A percentile compares a stretch with the other conserved stretches of the same genome.
Conservation (phyloP, 495 filamentous ascomycete genomes). For the Hypoxylon lienhwacheense region DNA sequence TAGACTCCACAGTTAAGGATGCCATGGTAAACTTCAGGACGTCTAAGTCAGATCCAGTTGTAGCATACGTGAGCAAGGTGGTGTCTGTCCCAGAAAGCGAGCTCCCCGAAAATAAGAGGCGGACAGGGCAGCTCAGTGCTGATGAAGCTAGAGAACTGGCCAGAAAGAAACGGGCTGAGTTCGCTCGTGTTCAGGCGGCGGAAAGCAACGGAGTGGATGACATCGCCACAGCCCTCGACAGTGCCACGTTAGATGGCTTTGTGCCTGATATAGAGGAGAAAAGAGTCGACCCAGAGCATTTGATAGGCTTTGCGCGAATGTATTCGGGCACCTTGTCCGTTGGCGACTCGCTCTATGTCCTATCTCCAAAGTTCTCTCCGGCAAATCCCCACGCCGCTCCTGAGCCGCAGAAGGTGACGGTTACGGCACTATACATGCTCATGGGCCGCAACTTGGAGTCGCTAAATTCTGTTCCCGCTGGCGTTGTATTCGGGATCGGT, state of each 20-base stretch:
- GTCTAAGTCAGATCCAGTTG: slow-evolving; percentile 68
- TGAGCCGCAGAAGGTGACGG: slow-evolving; percentile 77
- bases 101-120: slow-evolving; percentile 75
- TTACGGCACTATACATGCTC: slow-evolving; percentile 89
- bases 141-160: slow-evolving; percentile 89
- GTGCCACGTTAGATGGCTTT: slow-evolving; percentile 51
- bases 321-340: slow-evolving; percentile 89
- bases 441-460: slow-evolving; percentile 92
- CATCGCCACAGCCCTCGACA: slow-evolving; percentile 39
- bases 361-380: slow-evolving; percentile 89
- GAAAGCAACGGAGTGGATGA: slow-evolving; percentile 35
- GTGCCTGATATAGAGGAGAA: slow-evolving; percentile 58
- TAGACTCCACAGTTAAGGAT: slow-evolving; percentile 67
- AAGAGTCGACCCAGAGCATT: slow-evolving; percentile 71
- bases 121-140: slow-evolving; percentile 70
- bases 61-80: slow-evolving; percentile 99
- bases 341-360: slow-evolving; percentile 86
- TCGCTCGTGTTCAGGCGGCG: slow-evolving; percentile 66
- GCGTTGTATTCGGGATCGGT: slow-evolving; percentile 93
- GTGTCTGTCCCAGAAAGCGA: slow-evolving; percentile 91
- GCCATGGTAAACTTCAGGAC: slow-evolving; percentile 83
- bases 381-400: slow-evolving; percentile 72
- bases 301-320: slow-evolving; percentile 92
- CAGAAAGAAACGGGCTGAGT: slow-evolving; percentile 84
- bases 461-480: slow-evolving; percentile 82